Conservation (phyloP, 2,329 filamentous ascomycete species). For the Teratosphaeria zuluensis region DNA sequence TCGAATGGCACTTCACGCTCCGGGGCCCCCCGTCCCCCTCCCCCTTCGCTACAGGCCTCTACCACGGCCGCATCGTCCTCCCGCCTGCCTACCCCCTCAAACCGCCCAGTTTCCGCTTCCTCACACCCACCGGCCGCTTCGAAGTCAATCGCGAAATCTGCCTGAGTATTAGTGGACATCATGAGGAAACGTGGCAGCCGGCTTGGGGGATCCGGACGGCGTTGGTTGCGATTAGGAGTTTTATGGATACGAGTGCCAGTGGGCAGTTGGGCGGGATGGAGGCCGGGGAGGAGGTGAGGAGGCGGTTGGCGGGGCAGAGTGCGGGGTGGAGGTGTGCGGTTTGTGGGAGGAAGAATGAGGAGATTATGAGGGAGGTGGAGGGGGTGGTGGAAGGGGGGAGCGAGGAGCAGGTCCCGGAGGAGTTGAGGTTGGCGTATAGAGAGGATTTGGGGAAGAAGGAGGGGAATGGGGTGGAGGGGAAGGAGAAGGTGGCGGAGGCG, state of each 20-base stretch:
- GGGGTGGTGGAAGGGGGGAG: constrained; percentile 37
- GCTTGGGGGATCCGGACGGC: constrained; percentile 95
- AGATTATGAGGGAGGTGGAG: constrained; percentile 64
- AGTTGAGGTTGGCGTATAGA: constrained; percentile 58
- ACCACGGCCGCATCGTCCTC: constrained; percentile 90
- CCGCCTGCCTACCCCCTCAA: constrained; percentile 84
- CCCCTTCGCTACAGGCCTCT: constrained; percentile 70
- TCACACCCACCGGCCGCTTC: constrained; percentile 84
- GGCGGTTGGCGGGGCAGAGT: constrained; percentile 59
- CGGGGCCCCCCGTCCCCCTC: constrained; percentile 72
- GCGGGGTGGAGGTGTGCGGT: constrained; percentile 55
- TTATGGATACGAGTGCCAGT: constrained; percentile 84
- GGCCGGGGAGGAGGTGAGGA: constrained; percentile 56
- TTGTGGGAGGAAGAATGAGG: constrained; percentile 62
- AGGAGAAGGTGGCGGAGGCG: neutral
- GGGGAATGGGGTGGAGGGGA: neutral
- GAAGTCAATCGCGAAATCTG: constrained; percentile 97
- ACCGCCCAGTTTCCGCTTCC: constrained; percentile 90
- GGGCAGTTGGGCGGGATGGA: constrained; percentile 90
- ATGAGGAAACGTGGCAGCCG: constrained; percentile 98
- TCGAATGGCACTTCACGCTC: constrained; percentile 99
- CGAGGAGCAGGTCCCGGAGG: constrained; percentile 42
- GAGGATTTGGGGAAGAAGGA: constrained; percentile 51
- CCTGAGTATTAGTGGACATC: constrained; percentile 83
- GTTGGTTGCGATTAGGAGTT: constrained; percentile 65